Conservation (phyloP, 1,284 basidiomycete species). For the Heterobasidion annosum region DNA sequence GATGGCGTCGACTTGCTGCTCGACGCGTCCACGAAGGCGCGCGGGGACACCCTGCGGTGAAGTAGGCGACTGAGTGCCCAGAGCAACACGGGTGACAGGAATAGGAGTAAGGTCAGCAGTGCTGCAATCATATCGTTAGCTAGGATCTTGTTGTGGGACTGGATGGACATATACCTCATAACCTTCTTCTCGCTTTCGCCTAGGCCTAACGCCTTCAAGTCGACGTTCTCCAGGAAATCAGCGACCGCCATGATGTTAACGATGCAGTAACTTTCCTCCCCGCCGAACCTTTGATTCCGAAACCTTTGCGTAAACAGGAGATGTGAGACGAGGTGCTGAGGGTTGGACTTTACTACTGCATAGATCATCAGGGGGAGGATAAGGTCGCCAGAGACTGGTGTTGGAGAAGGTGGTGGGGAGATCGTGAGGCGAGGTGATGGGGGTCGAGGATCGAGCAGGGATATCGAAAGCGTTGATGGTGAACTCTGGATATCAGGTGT, state of each 20-base stretch:
- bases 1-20: slow-evolving; percentile 77
- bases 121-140: slow-evolving; percentile 25
- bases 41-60: slow-evolving; percentile 27
- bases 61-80: slow-evolving; percentile 16
- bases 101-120: slow-evolving; percentile 73
- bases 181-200: slow-evolving; percentile 56
- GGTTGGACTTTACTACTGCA: slow-evolving; percentile 86
- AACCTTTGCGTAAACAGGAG: slow-evolving; percentile 85
- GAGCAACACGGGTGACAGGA: slow-evolving; percentile 33
- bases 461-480: slow-evolving; percentile 2
- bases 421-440: slow-evolving; percentile 18
- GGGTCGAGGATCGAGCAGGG: slow-evolving; percentile 7
- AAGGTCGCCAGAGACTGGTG: slow-evolving; percentile 64
- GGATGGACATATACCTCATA: slow-evolving; percentile 32
- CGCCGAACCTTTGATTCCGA: slow-evolving; percentile 61
- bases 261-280: slow-evolving; percentile 86
- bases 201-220: slow-evolving; percentile 75
- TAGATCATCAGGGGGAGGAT: slow-evolving; percentile 88
- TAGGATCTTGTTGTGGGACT: background rate
- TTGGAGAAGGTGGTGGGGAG: slow-evolving; percentile 23
- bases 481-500: slow-evolving; percentile 8
- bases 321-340: slow-evolving; percentile 76
- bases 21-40: slow-evolving; percentile 65
- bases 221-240: slow-evolving; percentile 90
- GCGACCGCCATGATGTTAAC: slow-evolving; percentile 92